These are phyloP conservation scores for Phytophthora hibernalis DNA, from an alignment of 352 stramenopile genomes.

Conservation along the genomic window DNA sequence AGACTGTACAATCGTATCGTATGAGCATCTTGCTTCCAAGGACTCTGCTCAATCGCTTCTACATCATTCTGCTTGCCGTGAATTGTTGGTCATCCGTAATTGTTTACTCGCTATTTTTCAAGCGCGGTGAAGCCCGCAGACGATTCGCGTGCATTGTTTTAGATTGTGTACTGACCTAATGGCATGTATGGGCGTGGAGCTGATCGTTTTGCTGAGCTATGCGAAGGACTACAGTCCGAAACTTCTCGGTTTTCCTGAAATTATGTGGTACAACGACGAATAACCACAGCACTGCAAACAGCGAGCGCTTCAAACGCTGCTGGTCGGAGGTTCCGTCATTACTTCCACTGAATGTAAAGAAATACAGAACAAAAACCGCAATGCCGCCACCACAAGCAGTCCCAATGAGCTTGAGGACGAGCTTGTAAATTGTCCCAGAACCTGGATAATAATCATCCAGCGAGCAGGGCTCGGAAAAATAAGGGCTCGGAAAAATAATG, in stretches of 20 bases:
- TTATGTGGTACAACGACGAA: conserved; percentile 37
- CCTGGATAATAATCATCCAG: no score
- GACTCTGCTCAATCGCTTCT: conserved; percentile 41
- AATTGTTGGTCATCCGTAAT: conserved; percentile 37
- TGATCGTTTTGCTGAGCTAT: conserved; percentile 28
- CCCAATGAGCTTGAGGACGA: no score
- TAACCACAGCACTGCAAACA: no score
- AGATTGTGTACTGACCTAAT: conserved; percentile 37
- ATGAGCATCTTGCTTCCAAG: conserved; percentile 37
- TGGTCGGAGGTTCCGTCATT: no score
- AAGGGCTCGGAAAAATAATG: no score
- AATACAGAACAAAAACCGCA: no score
- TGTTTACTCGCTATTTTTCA: conserved; percentile 26
- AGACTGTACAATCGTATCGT: conserved; percentile 34
- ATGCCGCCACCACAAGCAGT: no score
- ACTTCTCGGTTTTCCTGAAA: conserved; percentile 10
- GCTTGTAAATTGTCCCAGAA: no score
- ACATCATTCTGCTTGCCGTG: conserved; percentile 35
- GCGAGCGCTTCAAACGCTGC: no score
- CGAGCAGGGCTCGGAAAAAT: no score
- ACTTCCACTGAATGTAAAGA: no score
- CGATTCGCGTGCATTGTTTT: conserved; percentile 26
- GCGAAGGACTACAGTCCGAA: conserved; percentile 5
- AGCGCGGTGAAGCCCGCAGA: conserved; percentile 15
- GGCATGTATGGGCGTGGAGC: conserved; percentile 25